Evolutionary conservation across 768 basidiomycete genomes (phyloP), one percentile per base, ranked within the genome.

Genomic region (Phanerodontia chrysosporium): DNA sequence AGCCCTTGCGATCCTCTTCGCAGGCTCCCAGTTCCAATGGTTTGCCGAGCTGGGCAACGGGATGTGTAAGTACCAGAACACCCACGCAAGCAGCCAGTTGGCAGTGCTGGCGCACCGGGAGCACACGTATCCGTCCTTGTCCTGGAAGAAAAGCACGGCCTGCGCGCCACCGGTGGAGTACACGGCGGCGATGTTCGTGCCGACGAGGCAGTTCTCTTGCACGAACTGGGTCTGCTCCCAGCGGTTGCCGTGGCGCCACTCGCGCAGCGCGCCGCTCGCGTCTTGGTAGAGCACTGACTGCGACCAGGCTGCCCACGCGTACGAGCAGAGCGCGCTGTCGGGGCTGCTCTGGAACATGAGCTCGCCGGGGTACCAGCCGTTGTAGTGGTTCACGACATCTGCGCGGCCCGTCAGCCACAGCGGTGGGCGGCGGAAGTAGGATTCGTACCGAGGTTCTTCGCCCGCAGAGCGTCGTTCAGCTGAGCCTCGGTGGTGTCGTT

Each of bases 161-260:
- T 21, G 42, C n/a, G 36, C 18, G 27, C 36, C 54, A 28, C 45
- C 35, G 3, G 13, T 21, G 18, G 54, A 35, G 42, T 12, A 55
- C 3, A 55, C 54, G 2, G 54, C 54, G n/a, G 54, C 54, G n/a
- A 55, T 45, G 54, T 55, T 55, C 14, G 54, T 55, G 39, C 54
- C 54, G 14, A 42, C 10, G 4, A 55, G 27, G 12, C 32, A 35
- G 10, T 18, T 32, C 7, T 22, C 21, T 5, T 55, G 21, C n/a
- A 39, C 39, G 24, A 55, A 55, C 24, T 18, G 14, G 8, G 54
- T 55, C 32, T 32, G 5, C 18, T 53, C 10, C 51, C 51, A 53
- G 9, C 14, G 4, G 51, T 53, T 36, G 10, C 12, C 8, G 27
- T 21, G 54, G 10, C 13, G n/a, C 18, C 35, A 22, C 24, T 42